Evolutionary conservation across 345 rosid genomes (phyloP).

Genomic region (Salix dunnii): DNA sequence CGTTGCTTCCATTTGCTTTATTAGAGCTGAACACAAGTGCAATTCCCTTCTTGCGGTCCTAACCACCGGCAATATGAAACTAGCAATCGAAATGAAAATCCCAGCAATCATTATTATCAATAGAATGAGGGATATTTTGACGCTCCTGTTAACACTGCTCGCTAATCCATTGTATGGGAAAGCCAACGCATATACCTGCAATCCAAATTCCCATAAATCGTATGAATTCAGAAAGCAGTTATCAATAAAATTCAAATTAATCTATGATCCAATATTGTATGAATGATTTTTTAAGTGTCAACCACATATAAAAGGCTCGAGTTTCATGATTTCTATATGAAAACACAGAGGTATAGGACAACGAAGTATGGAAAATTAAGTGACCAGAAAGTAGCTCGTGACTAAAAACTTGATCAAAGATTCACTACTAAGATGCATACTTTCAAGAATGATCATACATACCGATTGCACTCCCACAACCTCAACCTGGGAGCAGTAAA

Average conservation of each 20-base stretch:
- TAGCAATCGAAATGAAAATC: constrained; percentile 20
- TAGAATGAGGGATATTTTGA: constrained; percentile 25
- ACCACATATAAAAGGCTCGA: no score
- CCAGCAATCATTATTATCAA: constrained; percentile 23
- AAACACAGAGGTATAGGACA: no score
- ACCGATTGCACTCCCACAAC: constrained; percentile 39
- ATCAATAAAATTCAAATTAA: neutral
- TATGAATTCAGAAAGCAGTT: neutral
- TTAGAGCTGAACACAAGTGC: constrained; percentile 43
- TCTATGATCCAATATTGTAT: neutral
- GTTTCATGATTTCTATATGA: no score
- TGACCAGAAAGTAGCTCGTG: no score
- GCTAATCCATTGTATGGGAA: constrained; percentile 31
- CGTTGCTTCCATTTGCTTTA: constrained; percentile 76
- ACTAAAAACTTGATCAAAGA: no score
- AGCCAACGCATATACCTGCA: constrained; percentile 56
- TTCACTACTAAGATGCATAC: neutral
- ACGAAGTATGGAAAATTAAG: no score
- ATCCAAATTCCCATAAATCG: neutral
- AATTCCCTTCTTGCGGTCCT: constrained; percentile 45
- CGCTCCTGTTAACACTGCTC: constrained; percentile 17
- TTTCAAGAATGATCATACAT: neutral
- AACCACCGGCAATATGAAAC: constrained; percentile 35
- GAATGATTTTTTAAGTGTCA: neutral
- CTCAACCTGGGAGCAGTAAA: constrained; percentile 31